Base-by-base conservation (phyloP, 441 rosid species). In the Brassica balearica region DNA sequence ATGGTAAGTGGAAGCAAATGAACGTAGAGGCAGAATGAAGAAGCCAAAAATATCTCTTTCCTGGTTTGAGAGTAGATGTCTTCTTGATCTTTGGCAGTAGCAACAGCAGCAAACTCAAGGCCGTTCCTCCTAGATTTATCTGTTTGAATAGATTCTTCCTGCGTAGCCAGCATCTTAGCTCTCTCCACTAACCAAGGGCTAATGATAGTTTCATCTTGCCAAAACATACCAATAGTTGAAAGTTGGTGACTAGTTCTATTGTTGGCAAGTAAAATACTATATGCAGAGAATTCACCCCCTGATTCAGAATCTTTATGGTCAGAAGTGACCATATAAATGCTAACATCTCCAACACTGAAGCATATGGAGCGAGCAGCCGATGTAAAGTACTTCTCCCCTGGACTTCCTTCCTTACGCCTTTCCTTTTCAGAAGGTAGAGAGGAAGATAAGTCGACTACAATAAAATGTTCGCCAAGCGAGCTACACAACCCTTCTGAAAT, bases 131-230 rank as follows among this genome's bases (percentile, higher is more conserved):
- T 72, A 69, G 76, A 81, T 72, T 88, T 85, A 80, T 76, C 74
- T 83, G 84, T 82, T 73, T 83, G 83, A 79, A 81, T 82, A 19
- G 85, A 82, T 78, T 88, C 95, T 78, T 87, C 91, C 55, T 79
- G 84, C 8, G 89, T 86, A 72, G 93, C 97, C 81, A 93, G 75
- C 56, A 82, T 82, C 88, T 92, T 97, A 68, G 92, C 99, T 86
- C 81, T 92, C 83, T 91, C 91, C 15, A 87, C 88, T 73, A 93
- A 77, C 93, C 89, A 85, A 71, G 90, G 92, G 79, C 92, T 93
- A 65, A 86, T 86, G 56, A 81, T 83, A 80, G 82, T 81, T 80
- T 85, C 86, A 71, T 92, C 95, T 86, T 90, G 97, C 98, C 98
- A 97, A 83, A 84, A 80, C 85, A 94, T 75, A 76, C 88, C 90